These are phyloP conservation scores for Mimosa bimucronata DNA, from an alignment of 306 rosid genomes.

Conservation along the genomic window DNA sequence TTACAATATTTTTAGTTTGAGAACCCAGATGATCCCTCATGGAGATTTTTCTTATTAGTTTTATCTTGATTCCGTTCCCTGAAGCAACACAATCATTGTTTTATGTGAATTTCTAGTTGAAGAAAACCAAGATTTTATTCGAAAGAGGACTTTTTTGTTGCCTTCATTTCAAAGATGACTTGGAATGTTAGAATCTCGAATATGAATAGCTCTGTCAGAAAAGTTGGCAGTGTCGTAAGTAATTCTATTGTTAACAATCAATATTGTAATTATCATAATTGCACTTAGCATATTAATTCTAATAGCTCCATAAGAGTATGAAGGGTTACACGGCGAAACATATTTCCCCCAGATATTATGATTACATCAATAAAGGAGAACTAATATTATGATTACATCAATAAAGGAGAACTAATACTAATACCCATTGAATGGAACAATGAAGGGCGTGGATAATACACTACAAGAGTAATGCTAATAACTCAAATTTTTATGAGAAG, in stretches of 20 bases:
- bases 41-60: slow-evolving; percentile 7
- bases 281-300: neutral
- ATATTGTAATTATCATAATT: neutral
- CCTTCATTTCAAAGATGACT: neutral
- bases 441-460: too few species aligned
- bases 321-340: neutral
- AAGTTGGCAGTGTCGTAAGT: neutral
- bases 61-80: neutral
- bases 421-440: neutral
- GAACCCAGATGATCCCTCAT: neutral
- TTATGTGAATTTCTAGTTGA: neutral
- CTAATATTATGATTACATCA: neutral
- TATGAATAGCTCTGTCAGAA: neutral
- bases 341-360: neutral
- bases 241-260: neutral
- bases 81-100: neutral
- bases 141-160: neutral
- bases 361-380: neutral
- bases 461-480: neutral
- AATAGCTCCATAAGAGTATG: neutral
- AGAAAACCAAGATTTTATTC: neutral
- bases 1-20: neutral
- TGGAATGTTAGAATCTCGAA: neutral
- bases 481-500: neutral
- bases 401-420: neutral